Evolutionary conservation across 139 green algal species (phyloP).

Genomic region (Picochlorum costavermella): DNA sequence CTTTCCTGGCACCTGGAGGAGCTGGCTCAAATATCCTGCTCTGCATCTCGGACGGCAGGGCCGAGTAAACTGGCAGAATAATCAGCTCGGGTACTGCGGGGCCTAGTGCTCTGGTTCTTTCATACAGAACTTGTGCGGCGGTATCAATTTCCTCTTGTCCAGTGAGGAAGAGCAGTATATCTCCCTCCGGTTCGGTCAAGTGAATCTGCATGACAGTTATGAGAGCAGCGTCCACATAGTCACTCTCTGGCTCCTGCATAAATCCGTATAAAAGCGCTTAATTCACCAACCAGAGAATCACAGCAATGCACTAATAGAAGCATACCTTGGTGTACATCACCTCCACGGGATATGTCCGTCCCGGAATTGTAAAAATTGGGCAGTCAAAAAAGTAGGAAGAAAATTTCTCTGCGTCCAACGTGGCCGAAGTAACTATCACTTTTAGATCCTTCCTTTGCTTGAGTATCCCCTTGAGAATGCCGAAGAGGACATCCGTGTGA

Average conservation of each 20-base stretch:
- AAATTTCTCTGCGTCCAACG: constrained; percentile 94
- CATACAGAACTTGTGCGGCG: constrained; percentile 70
- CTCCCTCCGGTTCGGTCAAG: constrained; percentile 73
- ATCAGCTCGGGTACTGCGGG: constrained; percentile 84
- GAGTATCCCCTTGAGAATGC: constrained; percentile 81
- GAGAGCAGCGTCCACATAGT: constrained; percentile 93
- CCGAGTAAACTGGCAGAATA: constrained; percentile 89
- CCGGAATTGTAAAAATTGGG: constrained; percentile 79
- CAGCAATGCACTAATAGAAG: constrained; percentile 1
- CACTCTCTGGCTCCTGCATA: constrained; percentile 58
- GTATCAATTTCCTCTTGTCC: constrained; percentile 80
- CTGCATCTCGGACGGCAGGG: constrained; percentile 78
- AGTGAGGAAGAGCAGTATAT: constrained; percentile 82
- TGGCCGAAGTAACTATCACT: constrained; percentile 88
- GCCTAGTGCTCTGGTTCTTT: constrained; percentile 89
- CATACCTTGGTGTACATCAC: constrained; percentile 68
- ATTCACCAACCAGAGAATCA: neutral
- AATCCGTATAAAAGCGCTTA: neutral
- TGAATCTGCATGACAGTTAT: constrained; percentile 96
- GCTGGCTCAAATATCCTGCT: constrained; percentile 92
- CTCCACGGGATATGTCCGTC: constrained; percentile 76
- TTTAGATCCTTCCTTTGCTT: constrained; percentile 44
- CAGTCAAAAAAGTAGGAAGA: constrained; percentile 90
- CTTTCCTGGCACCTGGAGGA: constrained; percentile 84
- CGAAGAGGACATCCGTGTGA: constrained; percentile 96